A percentile compares a stretch with the other conserved stretches of the same genome.
These are phyloP conservation scores for Tranzscheliella williamsii DNA, from an alignment of 1,284 basidiomycete genomes.

Conservation along the genomic window DNA sequence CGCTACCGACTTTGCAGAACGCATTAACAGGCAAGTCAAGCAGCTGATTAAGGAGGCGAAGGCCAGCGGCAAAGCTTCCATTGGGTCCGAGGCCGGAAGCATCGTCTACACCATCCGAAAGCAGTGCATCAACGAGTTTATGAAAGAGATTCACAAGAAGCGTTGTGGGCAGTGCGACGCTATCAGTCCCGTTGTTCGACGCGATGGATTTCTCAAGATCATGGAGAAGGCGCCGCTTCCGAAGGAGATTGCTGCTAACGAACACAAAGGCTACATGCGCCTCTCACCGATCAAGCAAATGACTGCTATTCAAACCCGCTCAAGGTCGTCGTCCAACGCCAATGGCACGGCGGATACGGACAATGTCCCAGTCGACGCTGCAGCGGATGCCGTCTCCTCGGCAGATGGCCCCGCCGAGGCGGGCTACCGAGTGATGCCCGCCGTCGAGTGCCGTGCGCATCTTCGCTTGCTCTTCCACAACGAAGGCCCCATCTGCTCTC, in stretches of 20 bases:
- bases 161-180: constrained; percentile 76
- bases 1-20: constrained; percentile 48
- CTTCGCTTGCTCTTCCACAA: constrained; percentile 84
- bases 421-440: constrained; percentile 73
- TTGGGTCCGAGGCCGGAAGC: constrained; percentile 64
- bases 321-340: background rate
- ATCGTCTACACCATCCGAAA: constrained; percentile 86
- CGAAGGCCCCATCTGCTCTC: constrained; percentile 77
- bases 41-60: constrained; percentile 68
- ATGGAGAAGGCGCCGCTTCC: constrained; percentile 67
- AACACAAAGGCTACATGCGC: constrained; percentile 24
- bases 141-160: constrained; percentile 73
- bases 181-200: constrained; percentile 85
- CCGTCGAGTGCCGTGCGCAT: constrained; percentile 91
- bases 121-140: constrained; percentile 78
- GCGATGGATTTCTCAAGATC: constrained; percentile 91
- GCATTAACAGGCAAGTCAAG: constrained; percentile 65
- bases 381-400: constrained; percentile 12
- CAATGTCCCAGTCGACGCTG: background rate
- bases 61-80: constrained; percentile 62
- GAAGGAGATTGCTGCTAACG: constrained; percentile 26
- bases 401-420: constrained; percentile 24
- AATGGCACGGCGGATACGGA: background rate
- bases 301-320: constrained; percentile 24
- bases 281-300: constrained; percentile 49